Base-by-base conservation (phyloP, 2,329 filamentous ascomycete genomes). In the Penicillium sp. region DNA sequence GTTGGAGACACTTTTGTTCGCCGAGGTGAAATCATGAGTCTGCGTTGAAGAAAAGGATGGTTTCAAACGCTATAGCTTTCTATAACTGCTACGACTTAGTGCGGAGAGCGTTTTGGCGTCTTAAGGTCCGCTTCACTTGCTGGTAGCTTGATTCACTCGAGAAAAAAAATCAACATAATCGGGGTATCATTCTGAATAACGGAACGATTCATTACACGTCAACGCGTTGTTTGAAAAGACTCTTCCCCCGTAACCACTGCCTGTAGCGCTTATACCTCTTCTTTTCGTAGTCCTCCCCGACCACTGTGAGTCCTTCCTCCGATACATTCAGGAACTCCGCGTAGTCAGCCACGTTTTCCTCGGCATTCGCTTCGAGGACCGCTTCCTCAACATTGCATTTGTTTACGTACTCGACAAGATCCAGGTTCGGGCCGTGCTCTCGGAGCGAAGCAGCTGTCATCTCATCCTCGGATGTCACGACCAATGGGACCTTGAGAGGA, bases 261-360 rank as follows among this genome's bases (percentile, higher is more conserved):
- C 84, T 74, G 68, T 98, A 98, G 7, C 90, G 87, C 69, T 95
- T 97, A 67, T 98, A 98, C 54, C 93, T 76, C 76, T 97, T 96
- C 77, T 94, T 97, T 27, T 78, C 77, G 31, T 82, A 77, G 64
- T 97, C 93, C 58, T 94, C 90, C 30, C 90, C 84, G 1, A 82
- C 83, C 10, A 97, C 91, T 2, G 87, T 94, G 36, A 98, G 70
- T 13, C 88, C 87, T 56, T 95, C 87, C 45, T 93, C 86, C 4
- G 79, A 80, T 9, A 93, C 79, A 29, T 77, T 79, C 40, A 96
- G 64, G 57, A 93, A 84, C 47, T 93, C 86, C 19, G 73, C 73
- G 64, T 94, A 96, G 42, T 87, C 79, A 14, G 78, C 78, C 31
- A 84, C 58, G 50, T 89, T 86, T 41, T 85, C 81, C 41, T 82